Base-by-base conservation (phyloP, 352 stramenopile genomes). In the Phytophthora uliginosa region DNA sequence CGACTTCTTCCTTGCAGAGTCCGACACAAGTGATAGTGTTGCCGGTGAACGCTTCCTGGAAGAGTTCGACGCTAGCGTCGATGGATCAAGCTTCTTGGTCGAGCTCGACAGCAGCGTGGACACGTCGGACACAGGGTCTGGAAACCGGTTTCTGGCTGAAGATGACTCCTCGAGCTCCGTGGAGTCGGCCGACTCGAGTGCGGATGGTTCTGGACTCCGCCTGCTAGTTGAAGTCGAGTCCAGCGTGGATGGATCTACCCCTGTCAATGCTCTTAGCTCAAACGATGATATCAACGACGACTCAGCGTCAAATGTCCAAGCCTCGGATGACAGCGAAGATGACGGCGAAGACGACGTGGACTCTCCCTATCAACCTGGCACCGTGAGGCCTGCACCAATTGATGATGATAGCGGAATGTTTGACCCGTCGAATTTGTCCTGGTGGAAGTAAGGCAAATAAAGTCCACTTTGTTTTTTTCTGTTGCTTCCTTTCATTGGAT, bases 341-440 rank as follows among this genome's bases (percentile, higher is more conserved):
- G 67, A 58, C 26, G 52, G 52, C 10, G 26, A 65, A 5, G 20
- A 57, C 20, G 34, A 52, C 9, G 38, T 47, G 3, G n/a, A 56
- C 17, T 50, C 31, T 3, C 1, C 22, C 3, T 66, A 66, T 50
- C 56, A 57, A n/a, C 57, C 65, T 55, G 65, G 57, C 6, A 72
- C 65, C 24, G 33, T 71, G 8, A 59, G 50, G 10, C 53, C 47
- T 50, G 68, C 54, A 17, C 17, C 36, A 4, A 59, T 66, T 28
- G 68, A 66, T 22, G 40, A 48, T 26, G 61, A 48, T 47, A 70
- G 54, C 18, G 20, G 17, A 7, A 47, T n/a, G 36, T 71, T 75
- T 42, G 68, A 75, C 22, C 66, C 58, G 62, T 53, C 54, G 4
- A 60, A 18, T 31, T 63, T 76, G 33, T 55, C 56, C 1, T 76